phyloP scores from a whole-genome alignment of 2,329 filamentous ascomycete species.

The Bipolaris bicolor region DNA sequence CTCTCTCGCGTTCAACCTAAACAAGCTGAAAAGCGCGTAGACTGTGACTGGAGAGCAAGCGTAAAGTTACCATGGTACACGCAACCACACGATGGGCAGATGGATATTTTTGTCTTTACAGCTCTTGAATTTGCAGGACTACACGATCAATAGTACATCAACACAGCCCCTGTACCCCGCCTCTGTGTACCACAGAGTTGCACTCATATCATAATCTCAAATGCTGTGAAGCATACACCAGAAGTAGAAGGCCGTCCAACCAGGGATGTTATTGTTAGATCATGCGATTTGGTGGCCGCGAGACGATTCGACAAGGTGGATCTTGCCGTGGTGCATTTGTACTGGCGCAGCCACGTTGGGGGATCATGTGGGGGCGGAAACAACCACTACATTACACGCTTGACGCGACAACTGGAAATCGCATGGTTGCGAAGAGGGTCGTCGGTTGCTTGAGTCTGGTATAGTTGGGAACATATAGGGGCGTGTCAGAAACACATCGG shows the following conservation, averaged over 20 bases:
- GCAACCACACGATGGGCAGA: too few species aligned
- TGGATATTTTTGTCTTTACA: too few species aligned
- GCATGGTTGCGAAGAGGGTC: neutral
- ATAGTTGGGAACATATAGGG: too few species aligned
- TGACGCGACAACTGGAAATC: neutral
- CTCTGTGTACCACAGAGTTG: neutral
- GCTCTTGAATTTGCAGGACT: too few species aligned
- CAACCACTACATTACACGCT: neutral
- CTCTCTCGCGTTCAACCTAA: neutral
- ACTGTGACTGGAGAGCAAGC: neutral
- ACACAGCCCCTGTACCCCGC: neutral
- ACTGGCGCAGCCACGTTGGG: neutral
- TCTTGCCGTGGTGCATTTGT: neutral
- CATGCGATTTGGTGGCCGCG: neutral
- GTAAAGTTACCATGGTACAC: neutral
- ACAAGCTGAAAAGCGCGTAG: slow-evolving; percentile 2
- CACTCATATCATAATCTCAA: neutral
- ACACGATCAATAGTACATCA: too few species aligned
- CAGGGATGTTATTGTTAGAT: neutral
- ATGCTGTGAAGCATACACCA: neutral
- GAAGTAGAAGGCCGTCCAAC: neutral
- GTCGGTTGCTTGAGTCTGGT: too few species aligned
- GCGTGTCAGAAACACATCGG: too few species aligned
- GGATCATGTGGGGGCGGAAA: neutral
- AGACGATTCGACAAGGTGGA: too few species aligned